Evolutionary conservation across 257 asterid species (phyloP), one percentile per base, ranked within the genome.

Genomic region (Parsonsia alboflavescens): DNA sequence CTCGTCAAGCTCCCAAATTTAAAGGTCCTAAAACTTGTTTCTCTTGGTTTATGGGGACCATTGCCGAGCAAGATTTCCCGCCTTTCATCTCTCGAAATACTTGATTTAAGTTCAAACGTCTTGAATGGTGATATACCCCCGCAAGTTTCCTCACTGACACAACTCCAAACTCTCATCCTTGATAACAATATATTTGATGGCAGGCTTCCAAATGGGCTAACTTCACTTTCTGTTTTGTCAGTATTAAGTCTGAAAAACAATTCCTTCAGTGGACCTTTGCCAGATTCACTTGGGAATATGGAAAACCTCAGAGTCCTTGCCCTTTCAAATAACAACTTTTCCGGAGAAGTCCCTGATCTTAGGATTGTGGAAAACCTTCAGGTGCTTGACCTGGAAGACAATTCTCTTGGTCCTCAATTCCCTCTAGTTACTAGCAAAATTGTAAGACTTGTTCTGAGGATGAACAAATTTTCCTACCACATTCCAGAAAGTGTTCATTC

Each of bases 21-120:
- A 81, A 90, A 89, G 82, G 98, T 93, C 84, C 96, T 93, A 69
- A 85, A 79, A 53, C 79, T 91, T 82, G 93, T 88, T 73, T 93
- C 94, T 79, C 85, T 91, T 62, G 98, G 98, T 52, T 79, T 93
- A 73, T 90, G 94, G 94, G 97, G 98, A 10, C 82, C 79, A 2
- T 76, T 93, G 22, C 92, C 97, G 17, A 77, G 74, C 36, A 79
- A 84, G 36, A 68, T 89, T 50, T 71, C 81, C n/a, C 88, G 81
- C 33, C 68, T 91, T 63, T 85, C 88, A 11, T 86, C 93, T 6
- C 77, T 91, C 15, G 98, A 93, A 80, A 91, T 91, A 84, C 82
- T 93, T 2, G 90, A 93, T 81, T 62, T 91, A 73, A 90, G 95
- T 42, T 89, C 92, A n/a, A 93, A 93, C 85, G 90, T 84, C 90